Percentiles rank a stretch among this genome's conserved stretches.
Conservation (phyloP, 768 basidiomycete species). For the Termitomyces heimii region DNA sequence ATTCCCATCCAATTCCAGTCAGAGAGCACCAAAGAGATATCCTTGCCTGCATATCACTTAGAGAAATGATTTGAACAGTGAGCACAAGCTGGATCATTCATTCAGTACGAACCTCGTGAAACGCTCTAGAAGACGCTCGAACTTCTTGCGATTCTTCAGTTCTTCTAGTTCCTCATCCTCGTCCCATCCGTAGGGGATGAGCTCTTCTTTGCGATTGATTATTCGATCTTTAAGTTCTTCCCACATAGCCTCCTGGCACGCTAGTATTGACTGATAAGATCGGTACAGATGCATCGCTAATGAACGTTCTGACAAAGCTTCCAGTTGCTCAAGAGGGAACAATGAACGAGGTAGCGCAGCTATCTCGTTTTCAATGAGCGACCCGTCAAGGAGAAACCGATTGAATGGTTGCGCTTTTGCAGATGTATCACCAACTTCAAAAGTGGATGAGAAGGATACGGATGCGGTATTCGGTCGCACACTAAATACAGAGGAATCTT, state of each 20-base stretch:
- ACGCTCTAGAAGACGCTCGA: slow-evolving; percentile 53
- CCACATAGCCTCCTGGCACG: slow-evolving; percentile 75
- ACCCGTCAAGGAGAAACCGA: slow-evolving; percentile 41
- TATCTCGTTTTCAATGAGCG: slow-evolving; percentile 36
- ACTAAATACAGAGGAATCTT: slow-evolving; percentile 19
- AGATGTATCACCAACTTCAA: slow-evolving; percentile 17
- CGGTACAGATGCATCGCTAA: slow-evolving; percentile 68
- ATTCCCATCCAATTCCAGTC: slow-evolving; percentile 49
- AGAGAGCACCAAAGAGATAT: slow-evolving; percentile 61
- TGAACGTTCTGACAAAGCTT: slow-evolving; percentile 48
- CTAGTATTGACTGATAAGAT: slow-evolving; percentile 55
- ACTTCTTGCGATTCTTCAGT: slow-evolving; percentile 48
- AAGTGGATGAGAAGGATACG: slow-evolving; percentile 24
- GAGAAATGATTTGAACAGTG: neutral
- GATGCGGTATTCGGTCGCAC: slow-evolving; percentile 24
- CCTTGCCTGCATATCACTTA: slow-evolving; percentile 62
- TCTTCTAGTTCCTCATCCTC: slow-evolving; percentile 58
- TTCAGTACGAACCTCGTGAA: slow-evolving; percentile 42
- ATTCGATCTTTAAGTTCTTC: slow-evolving; percentile 62
- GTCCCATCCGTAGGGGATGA: slow-evolving; percentile 64
- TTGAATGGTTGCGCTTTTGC: slow-evolving; percentile 20
- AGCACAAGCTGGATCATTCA: neutral
- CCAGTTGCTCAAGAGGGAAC: slow-evolving; percentile 36
- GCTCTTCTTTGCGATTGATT: slow-evolving; percentile 47
- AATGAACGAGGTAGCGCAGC: slow-evolving; percentile 27